These are phyloP conservation scores for Pisolithus orientalis DNA, from an alignment of 768 basidiomycete genomes.

Conservation along the genomic window DNA sequence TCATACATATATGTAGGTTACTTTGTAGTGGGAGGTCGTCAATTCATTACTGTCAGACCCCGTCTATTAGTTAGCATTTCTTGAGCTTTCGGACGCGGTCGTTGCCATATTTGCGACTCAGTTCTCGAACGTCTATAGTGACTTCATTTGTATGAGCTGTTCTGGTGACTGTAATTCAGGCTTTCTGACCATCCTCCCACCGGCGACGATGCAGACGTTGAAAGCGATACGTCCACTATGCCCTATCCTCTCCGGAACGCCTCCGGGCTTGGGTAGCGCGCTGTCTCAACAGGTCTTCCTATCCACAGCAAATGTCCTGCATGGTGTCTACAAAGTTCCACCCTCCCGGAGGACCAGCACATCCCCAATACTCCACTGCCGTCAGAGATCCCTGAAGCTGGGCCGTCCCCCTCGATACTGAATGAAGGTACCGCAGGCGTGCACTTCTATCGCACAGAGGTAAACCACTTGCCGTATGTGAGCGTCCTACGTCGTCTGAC, in stretches of 20 bases:
- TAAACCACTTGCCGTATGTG: not conserved
- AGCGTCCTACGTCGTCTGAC: not conserved
- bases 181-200: not conserved
- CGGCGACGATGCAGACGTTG: not conserved
- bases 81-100: not conserved
- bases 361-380: not conserved
- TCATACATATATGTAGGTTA: not conserved
- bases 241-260: not conserved
- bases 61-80: not conserved
- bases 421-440: not conserved
- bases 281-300: not conserved
- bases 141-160: too few species aligned
- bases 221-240: not conserved
- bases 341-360: not conserved
- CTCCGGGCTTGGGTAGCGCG: not conserved
- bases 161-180: too few species aligned
- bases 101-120: too few species aligned
- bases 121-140: too few species aligned
- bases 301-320: not conserved
- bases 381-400: not conserved
- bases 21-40: not conserved
- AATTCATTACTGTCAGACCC: not conserved
- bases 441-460: not conserved
- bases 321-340: not conserved
- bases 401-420: not conserved